Evolutionary conservation across 306 rosid species (phyloP).

Genomic region (Inga laurina): DNA sequence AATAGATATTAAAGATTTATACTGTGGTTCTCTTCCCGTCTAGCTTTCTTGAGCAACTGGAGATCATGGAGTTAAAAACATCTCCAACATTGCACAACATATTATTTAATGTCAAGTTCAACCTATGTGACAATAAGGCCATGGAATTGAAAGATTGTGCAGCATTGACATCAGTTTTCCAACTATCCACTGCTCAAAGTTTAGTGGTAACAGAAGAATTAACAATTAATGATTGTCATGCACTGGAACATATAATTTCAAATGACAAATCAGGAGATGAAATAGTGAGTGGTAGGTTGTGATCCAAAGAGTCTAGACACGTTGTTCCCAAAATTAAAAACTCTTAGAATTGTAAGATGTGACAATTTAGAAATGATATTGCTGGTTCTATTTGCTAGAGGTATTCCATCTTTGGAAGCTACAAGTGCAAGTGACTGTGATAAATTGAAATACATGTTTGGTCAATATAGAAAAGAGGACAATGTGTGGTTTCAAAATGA

Average conservation of each 20-base stretch:
- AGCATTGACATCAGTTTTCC: not conserved
- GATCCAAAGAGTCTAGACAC: not conserved
- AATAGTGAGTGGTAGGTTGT: not conserved
- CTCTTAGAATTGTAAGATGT: conserved; percentile 20
- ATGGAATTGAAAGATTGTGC: not conserved
- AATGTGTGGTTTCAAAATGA: too few species aligned
- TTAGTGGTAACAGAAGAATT: conserved; percentile 13
- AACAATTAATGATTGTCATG: not conserved
- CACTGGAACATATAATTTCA: not conserved
- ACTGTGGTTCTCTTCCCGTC: not conserved
- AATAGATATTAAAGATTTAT: not conserved
- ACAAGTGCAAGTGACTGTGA: too few species aligned
- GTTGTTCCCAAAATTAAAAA: conserved; percentile 32
- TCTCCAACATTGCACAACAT: not conserved
- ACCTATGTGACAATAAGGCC: not conserved
- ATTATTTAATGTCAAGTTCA: not conserved
- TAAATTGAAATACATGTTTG: too few species aligned
- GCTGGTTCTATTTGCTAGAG: not conserved
- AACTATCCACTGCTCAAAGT: not conserved
- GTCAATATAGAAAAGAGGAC: too few species aligned
- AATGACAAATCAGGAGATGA: not conserved
- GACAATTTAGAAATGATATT: conserved; percentile 24
- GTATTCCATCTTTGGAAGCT: not conserved
- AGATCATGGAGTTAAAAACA: not conserved
- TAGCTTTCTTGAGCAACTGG: not conserved